Evolutionary conservation across 192 early-diverging fungal genomes (phyloP), one percentile per base, ranked within the genome.

Genomic region (Coemansia nantahalensis): DNA sequence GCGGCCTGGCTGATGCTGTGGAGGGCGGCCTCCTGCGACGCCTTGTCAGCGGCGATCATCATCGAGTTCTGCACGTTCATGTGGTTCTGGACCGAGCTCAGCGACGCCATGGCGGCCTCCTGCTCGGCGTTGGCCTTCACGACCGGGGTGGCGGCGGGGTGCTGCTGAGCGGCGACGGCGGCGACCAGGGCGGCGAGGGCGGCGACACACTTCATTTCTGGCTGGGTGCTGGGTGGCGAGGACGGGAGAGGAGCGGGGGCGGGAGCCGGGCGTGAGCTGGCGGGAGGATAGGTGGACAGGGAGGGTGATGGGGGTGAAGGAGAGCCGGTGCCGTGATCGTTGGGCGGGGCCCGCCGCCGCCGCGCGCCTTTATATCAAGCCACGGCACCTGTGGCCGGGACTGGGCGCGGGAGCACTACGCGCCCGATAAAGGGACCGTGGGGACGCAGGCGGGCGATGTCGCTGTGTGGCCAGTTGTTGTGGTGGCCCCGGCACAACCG

Each of bases 121-220:
- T 74, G 70, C 13, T 49, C 48, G n/a, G 59, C 56, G 63, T 62
- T 74, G 51, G 66, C 59, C 4, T 63, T 66, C 63, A 54, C 59
- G 42, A 63, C 62, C 13, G 70, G 63, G 24, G 62, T 54, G 14
- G 54, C 11, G 30, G 24, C 41, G 18, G 45, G 38, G 22, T 46
- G 39, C 18, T 35, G 16, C 34, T 48, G 47, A 28, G 48, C 59
- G 14, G 55, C 48, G 33, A 59, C 63, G 16, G 54, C 54, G 41
- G 62, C 57, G 28, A 55, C 46, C 32, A 68, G 49, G 12, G 54
- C 43, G 24, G 65, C 53, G 54, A 41, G 33, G 39, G 50, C 48
- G 18, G 51, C 49, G 31, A 64, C 7, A 37, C 45, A 49, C 48
- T 62, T 74, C 70, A 74, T 74, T 32, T 5, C 9, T 1, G 31